A percentile compares a stretch with the other conserved stretches of the same genome.
phyloP scores from a whole-genome alignment of 75 land plant genomes.

The Adiantum capillusveneris region DNA sequence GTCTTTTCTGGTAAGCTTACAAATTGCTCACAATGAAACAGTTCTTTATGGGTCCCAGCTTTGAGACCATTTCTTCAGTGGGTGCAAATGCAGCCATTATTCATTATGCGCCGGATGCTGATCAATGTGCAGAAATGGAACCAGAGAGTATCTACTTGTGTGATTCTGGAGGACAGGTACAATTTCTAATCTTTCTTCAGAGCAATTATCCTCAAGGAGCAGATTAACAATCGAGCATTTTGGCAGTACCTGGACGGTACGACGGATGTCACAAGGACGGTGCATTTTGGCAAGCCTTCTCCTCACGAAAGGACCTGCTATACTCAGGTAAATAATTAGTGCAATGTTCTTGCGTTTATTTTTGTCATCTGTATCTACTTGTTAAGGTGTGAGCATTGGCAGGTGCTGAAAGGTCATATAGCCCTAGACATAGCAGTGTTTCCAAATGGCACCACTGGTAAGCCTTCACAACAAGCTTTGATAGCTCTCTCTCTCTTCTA shows the following conservation, averaged over 20 bases:
- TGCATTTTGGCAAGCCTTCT: conserved; percentile 95
- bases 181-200: no score
- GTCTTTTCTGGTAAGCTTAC: no score
- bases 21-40: no score
- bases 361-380: no score
- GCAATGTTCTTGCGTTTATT: no score
- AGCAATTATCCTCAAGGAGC: no score
- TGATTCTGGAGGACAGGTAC: conserved; percentile 98
- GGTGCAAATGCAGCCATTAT: conserved; percentile 99
- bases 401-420: conserved; percentile 98
- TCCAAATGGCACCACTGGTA: conserved; percentile 95
- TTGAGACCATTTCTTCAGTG: conserved; percentile 96
- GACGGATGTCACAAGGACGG: conserved; percentile 93
- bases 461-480: neutral
- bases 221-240: no score
- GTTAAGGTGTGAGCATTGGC: no score
- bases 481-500: neutral
- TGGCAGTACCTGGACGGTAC: conserved; percentile 95
- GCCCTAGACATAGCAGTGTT: conserved; percentile 79
- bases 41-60: conserved; percentile 93
- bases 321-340: conserved; percentile 89
- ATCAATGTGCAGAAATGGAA: conserved; percentile 83
- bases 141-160: conserved; percentile 78
- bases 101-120: conserved; percentile 64
- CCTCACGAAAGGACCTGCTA: conserved; percentile 91